Percentiles rank a stretch among this genome's conserved stretches.
Evolutionary conservation across 306 rosid species (phyloP).

Genomic region (barrel medic (Medicago truncatula)): MtrunA17r5.0-ANR NC_053043.1:12675501-12676000

Average conservation of each 20-base stretch:
- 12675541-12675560: constrained; percentile 16
- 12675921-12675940: too few relatives aligned
- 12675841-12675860: neutral
- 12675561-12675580: neutral
- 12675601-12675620: neutral
- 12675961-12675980: too few relatives aligned
- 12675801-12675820: neutral
- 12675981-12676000: too few relatives aligned
- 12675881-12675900: too few relatives aligned
- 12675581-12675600: constrained; percentile 2
- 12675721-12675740: constrained; percentile 3
- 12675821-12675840: neutral
- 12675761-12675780: constrained; percentile 1
- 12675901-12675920: too few relatives aligned
- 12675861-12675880: neutral
- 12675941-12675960: too few relatives aligned
- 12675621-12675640: constrained; percentile 35
- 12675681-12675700: constrained; percentile 8
- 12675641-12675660: constrained; percentile 40
- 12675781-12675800: constrained; percentile 26
- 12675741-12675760: constrained; percentile 25
- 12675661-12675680: constrained; percentile 28
- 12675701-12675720: neutral
- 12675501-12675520: neutral
- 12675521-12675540: too few relatives aligned